Conservation (phyloP, 768 basidiomycete genomes). For the Mycena rebaudengoi region DNA sequence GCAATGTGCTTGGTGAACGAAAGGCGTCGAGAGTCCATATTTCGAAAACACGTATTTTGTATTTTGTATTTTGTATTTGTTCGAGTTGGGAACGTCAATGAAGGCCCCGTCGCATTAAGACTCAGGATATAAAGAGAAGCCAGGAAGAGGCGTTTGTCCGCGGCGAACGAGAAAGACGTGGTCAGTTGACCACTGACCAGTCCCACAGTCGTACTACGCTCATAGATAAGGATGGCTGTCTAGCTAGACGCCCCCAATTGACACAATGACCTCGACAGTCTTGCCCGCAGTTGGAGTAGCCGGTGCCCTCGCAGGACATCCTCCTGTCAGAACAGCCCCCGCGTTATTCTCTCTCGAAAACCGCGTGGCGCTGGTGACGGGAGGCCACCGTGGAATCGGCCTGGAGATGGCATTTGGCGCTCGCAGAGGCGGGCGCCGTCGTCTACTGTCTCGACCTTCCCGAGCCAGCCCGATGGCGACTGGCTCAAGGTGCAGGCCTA, state of each 20-base stretch:
- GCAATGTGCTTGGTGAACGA: constrained; percentile 14
- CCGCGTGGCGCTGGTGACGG: constrained; percentile 69
- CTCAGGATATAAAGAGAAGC: no score
- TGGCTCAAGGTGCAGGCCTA: constrained; percentile 61
- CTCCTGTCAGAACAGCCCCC: background rate
- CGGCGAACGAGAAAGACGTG: no score
- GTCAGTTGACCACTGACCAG: background rate
- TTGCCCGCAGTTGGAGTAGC: background rate
- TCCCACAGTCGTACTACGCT: background rate
- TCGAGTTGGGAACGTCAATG: no score
- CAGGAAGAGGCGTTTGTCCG: no score
- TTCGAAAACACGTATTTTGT: no score
- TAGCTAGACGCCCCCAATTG: background rate
- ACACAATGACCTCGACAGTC: constrained; percentile 17
- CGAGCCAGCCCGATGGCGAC: constrained; percentile 51
- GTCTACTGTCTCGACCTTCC: constrained; percentile 73
- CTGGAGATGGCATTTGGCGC: constrained; percentile 84
- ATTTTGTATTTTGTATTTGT: no score
- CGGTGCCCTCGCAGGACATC: background rate
- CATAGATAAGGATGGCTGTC: background rate
- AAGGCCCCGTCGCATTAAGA: no score
- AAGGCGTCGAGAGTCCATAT: no score
- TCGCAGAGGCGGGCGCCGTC: constrained; percentile 68
- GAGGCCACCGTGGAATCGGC: constrained; percentile 75
- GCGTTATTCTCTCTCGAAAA: background rate